Evolutionary conservation across 2,329 filamentous ascomycete genomes (phyloP), one percentile per base, ranked within the genome.

Genomic region (Trichoderma koningiopsis): DNA sequence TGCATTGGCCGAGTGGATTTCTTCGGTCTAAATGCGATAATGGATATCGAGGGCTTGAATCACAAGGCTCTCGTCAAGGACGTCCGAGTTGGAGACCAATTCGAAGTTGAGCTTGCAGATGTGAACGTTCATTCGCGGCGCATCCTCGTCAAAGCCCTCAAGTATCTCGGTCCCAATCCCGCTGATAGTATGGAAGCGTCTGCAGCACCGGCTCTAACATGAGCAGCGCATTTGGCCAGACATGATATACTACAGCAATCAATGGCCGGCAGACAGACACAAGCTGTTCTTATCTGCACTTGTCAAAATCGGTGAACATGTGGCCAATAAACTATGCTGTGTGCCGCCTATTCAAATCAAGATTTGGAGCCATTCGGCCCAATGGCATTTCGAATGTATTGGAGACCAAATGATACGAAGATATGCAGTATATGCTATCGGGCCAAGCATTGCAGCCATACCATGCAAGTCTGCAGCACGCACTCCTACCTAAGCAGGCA

Each of bases 101-200:
- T 87, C 70, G 83, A 86, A 71, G 88, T 89, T 37, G 83, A 85
- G 75, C 78, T 90, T 49, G 73, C 71, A n/a, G 79, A 88, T 71
- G 76, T 90, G 70, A 85, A 88, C 72, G 83, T 87, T 31, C 81
- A 85, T 73, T 74, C 75, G 19, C 79, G 80, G 47, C 76, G 77
- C 53, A 80, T 89, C 53, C 71, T 77, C 13, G 85, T 88, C 70
- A 83, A 81, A 77, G 81, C 82, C 13, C 68, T 85, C 52, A 75
- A 77, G 59, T 77, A 76, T 68, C 72, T 76, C 35, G 73, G 72
- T 35, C 70, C 31, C 22, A 49, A 60, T 43, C 4, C 49, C 8
- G 22, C 19, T 29, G 16, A 29, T 24, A 40, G 49, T 49, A 31
- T n/a, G 56, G 37, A 53, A n/a, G 24, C 16, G 33, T 68, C 49